phyloP scores from a whole-genome alignment of 1,284 basidiomycete species.

The Cryptococcus sp. region DNA sequence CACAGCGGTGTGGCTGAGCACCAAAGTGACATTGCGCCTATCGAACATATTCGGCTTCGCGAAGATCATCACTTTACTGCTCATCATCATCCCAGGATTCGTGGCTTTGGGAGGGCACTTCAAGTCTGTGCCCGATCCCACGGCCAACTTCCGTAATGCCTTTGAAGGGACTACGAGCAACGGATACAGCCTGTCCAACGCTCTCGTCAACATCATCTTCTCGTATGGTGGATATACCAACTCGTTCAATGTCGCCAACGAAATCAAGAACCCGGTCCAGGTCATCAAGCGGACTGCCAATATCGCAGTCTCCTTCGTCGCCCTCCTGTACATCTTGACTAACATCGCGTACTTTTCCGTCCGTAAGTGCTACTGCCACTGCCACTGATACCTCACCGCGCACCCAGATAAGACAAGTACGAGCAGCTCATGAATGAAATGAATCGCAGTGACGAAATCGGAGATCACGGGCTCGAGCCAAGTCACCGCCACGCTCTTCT shows the following conservation, averaged over 20 bases:
- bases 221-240: conserved; percentile 55
- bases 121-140: conserved; percentile 55
- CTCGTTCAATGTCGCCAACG: conserved; percentile 58
- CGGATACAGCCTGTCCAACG: conserved; percentile 56
- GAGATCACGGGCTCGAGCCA: conserved; percentile 43
- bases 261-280: conserved; percentile 50
- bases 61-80: conserved; percentile 25
- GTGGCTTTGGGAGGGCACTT: conserved; percentile 59
- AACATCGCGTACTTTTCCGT: conserved; percentile 54
- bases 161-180: conserved; percentile 56
- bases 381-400: too few species aligned
- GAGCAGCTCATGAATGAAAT: neutral
- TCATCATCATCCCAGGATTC: conserved; percentile 56
- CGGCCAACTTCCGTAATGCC: conserved; percentile 58
- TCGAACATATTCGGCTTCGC: conserved; percentile 26
- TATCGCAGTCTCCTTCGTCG: conserved; percentile 34
- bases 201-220: conserved; percentile 30
- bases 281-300: conserved; percentile 40
- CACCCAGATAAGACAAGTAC: neutral
- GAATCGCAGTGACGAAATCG: conserved; percentile 35
- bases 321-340: conserved; percentile 38
- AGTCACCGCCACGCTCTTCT: conserved; percentile 50
- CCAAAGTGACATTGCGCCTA: conserved; percentile 22
- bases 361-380: conserved; percentile 9
- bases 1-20: conserved; percentile 15